These are phyloP conservation scores for Lachnellula occidentalis DNA, from an alignment of 2,329 filamentous ascomycete species.

Conservation along the genomic window DNA sequence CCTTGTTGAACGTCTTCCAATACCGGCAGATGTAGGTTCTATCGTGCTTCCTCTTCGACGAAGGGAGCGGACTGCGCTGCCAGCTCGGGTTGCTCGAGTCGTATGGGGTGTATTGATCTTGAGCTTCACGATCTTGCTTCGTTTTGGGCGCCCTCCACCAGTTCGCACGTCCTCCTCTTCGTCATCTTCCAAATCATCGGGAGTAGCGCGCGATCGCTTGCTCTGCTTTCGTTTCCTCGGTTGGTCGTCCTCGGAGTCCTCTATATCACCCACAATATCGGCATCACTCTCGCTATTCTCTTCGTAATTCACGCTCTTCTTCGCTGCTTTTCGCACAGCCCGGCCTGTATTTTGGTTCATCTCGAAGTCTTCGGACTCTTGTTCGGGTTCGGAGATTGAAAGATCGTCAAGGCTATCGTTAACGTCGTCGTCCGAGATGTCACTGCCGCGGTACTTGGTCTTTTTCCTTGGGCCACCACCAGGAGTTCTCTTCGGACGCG, in stretches of 20 bases:
- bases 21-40: conserved; percentile 24
- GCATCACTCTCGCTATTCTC: conserved; percentile 39
- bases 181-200: conserved; percentile 7
- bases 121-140: conserved; percentile 24
- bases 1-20: conserved; percentile 25
- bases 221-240: conserved; percentile 19
- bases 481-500: conserved; percentile 27
- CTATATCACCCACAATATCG: conserved; percentile 30
- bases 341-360: conserved; percentile 44
- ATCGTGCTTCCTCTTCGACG: conserved; percentile 18
- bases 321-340: conserved; percentile 43
- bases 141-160: neutral
- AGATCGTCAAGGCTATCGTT: conserved; percentile 47
- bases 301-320: conserved; percentile 41
- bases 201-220: conserved; percentile 10
- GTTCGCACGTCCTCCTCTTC: conserved; percentile 1
- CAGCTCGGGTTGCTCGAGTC: conserved; percentile 24
- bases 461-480: conserved; percentile 34
- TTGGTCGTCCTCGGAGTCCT: conserved; percentile 21
- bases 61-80: conserved; percentile 17
- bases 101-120: conserved; percentile 24
- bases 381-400: conserved; percentile 42
- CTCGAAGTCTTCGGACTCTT: conserved; percentile 36
- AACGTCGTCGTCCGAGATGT: conserved; percentile 54
- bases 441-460: conserved; percentile 51